A percentile compares a stretch with the other conserved stretches of the same genome.
Evolutionary conservation across 257 asterid genomes (phyloP).

Genomic region (Fraxinus anomala): DNA sequence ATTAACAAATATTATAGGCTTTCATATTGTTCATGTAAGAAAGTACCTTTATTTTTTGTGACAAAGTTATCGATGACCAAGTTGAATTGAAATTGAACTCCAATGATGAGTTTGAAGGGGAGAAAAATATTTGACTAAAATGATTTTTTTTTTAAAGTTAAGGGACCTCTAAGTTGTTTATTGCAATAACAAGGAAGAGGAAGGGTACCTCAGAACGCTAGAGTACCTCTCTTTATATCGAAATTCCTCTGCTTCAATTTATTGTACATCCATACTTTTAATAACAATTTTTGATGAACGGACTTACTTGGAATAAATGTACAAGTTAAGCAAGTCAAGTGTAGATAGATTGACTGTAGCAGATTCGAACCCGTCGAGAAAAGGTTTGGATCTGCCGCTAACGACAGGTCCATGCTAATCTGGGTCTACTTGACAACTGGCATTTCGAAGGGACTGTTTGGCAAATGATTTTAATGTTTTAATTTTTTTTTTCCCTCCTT

Average conservation of each 20-base stretch:
- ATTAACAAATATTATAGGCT: no score
- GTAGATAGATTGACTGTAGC: slow-evolving; percentile 13
- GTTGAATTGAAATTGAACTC: background rate
- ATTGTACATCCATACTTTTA: slow-evolving; percentile 24
- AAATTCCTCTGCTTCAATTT: slow-evolving; percentile 13
- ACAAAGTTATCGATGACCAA: background rate
- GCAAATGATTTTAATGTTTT: background rate
- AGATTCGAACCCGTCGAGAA: slow-evolving; percentile 13
- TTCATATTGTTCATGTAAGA: background rate
- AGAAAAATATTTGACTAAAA: background rate
- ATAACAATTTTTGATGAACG: background rate
- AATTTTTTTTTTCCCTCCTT: no score
- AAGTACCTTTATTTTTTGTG: background rate
- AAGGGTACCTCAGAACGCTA: slow-evolving; percentile 14
- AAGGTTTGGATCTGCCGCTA: slow-evolving; percentile 47
- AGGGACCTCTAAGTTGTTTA: slow-evolving; percentile 13
- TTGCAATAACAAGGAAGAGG: slow-evolving; percentile 28
- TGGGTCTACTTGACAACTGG: slow-evolving; percentile 43
- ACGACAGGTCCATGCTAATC: slow-evolving; percentile 39
- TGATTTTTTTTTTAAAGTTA: background rate
- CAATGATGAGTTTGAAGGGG: background rate
- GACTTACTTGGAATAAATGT: background rate
- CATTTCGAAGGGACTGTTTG: slow-evolving; percentile 9
- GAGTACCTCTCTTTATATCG: background rate
- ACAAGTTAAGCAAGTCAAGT: background rate